Percentiles rank a stretch among this genome's conserved stretches.
Conservation (phyloP, 345 rosid species). For the Viola odorata region DNA sequence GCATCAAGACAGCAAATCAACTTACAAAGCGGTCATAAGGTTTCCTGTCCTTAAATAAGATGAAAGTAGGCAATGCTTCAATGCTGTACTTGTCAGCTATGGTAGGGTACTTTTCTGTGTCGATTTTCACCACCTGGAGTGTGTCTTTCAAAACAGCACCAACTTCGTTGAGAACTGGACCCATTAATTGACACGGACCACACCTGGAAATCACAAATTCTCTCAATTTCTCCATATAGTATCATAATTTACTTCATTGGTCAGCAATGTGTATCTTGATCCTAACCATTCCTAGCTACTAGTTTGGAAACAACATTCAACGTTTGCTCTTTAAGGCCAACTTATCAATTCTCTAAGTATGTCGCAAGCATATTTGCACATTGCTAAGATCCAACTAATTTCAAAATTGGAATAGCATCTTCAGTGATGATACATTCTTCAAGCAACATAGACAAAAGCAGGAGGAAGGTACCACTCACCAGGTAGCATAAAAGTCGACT, state of each 20-base stretch:
- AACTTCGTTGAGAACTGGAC: conserved; percentile 73
- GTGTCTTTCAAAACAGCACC: conserved; percentile 56
- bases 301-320: too few species aligned
- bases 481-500: conserved; percentile 88
- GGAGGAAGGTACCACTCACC: conserved; percentile 33
- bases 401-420: too few species aligned
- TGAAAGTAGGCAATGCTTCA: conserved; percentile 83
- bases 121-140: conserved; percentile 73
- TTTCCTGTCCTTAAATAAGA: conserved; percentile 77
- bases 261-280: too few species aligned
- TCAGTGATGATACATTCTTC: too few species aligned
- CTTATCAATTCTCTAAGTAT: too few species aligned
- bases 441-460: not conserved
- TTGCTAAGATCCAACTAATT: too few species aligned
- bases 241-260: not conserved
- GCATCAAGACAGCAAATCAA: conserved; percentile 6
- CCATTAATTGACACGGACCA: conserved; percentile 94
- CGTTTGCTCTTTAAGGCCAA: too few species aligned
- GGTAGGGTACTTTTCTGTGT: conserved; percentile 82
- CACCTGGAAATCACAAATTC: conserved; percentile 51
- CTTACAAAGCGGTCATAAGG: conserved; percentile 88
- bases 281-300: too few species aligned
- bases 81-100: conserved; percentile 68
- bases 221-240: not conserved
- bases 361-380: too few species aligned